Evolutionary conservation across 805 yeast genomes (phyloP), one percentile per base, ranked within the genome.

Genomic region (Yarrowia hollandica): DNA sequence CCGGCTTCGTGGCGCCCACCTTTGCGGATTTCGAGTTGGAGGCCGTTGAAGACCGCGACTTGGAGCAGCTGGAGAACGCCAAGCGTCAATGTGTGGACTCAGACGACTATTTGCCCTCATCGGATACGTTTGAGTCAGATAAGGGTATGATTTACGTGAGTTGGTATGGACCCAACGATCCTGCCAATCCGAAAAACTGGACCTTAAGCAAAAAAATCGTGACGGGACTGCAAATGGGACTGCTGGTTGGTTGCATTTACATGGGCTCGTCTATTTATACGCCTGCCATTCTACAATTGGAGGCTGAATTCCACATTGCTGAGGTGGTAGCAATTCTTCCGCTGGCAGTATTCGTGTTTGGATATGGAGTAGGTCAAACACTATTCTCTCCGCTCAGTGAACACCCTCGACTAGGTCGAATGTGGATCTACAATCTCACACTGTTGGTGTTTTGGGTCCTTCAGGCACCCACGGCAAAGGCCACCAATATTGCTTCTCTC

Each of bases 151-250:
- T 52, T 10, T 35, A 35, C 14, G 65, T 66, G 6, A 61, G 48
- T 14, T 67, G 66, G 64, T 56, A 63, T 11, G 63, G 65, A 15
- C 59, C 54, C 1, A 60, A 76, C 48, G 86, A 82, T 64, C 78
- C 82, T 0, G 84, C 78, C 56, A 72, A 78, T 62, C 86, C 88
- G 0, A 64, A 69, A 18, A 82, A 82, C 66, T 83, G 86, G 86
- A 73, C 81, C 0, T 35, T 69, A 1, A 55, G 59, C 46, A 69
- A 73, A 48, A 81, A 79, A 65, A 37, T 67, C 2, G 38, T 77
- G 35, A 71, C 79, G 41, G 69, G 75, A 12, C 9, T 69, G 4
- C 70, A 73, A 60, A 70, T 77, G 31, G 73, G 77, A 65, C 41
- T 77, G 25, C 71, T 80, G 60, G 74, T 82, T 18, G 67, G 73